Base-by-base conservation (phyloP, 805 yeast species). In the Pichia californica region DNA sequence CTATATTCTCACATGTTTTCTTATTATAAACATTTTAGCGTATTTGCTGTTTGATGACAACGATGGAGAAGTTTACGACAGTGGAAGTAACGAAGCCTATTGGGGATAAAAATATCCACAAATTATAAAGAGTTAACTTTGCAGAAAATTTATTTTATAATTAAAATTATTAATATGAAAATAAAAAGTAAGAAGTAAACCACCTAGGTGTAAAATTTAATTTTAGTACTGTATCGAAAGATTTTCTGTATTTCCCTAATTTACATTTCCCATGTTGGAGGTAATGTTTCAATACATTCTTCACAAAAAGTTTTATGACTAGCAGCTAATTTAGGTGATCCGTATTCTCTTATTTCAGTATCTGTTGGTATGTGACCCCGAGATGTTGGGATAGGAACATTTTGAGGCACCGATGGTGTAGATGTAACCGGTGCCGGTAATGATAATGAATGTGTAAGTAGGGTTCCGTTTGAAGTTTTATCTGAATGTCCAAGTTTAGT, bases 401-500 rank as follows among this genome's bases (percentile, higher is more conserved):
- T n/a, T n/a, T n/a, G n/a, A n/a, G n/a, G n/a, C n/a, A n/a, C n/a
- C n/a, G n/a, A n/a, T n/a, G n/a, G n/a, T n/a, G n/a, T n/a, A n/a
- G n/a, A n/a, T n/a, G n/a, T n/a, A n/a, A n/a, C n/a, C n/a, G n/a
- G n/a, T n/a, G n/a, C n/a, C n/a, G n/a, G n/a, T n/a, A n/a, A n/a
- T n/a, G n/a, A n/a, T n/a, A 18, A 28, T 11, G 32, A 27, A 5
- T 25, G 10, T 9, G 39, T 29, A 3, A 40, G n/a, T 16, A 44
- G 23, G 1, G 28, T 29, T 11, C 47, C 47, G 14, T 3, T n/a
- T 9, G 47, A 31, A 9, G 13, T 27, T n/a, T 38, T 44, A 46
- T 84, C 93, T 11, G 81, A 70, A 61, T 84, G 94, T 7, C 88
- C 88, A 49, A 85, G 61, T 13, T 64, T 56, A 11, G 67, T 63